Base-by-base conservation (phyloP, 2,329 filamentous ascomycete genomes). In the Leptographium radiaticola region DNA sequence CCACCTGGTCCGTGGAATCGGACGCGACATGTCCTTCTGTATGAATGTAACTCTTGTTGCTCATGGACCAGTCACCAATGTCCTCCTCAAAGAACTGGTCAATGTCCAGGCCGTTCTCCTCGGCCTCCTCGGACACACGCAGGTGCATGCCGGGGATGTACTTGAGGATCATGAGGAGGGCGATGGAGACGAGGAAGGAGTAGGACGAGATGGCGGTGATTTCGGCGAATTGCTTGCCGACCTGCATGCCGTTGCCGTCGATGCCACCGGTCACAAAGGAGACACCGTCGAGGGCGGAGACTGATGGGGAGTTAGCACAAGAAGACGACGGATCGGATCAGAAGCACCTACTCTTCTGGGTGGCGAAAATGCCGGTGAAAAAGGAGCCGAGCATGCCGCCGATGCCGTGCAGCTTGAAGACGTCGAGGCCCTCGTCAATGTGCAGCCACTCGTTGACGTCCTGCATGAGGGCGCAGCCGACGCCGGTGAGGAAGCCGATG, bases 371-470 rank as follows among this genome's bases (percentile, higher is more conserved):
- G 3, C 79, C 78, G 0, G 78, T 81, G 18, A 81, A 61, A 49
- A 81, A 68, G 38, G 76, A 73, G 16, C 78, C 79, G 1, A 81
- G 70, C 57, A 75, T 71, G 12, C 79, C 79, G n/a, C 78, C 78
- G 2, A 81, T 66, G 18, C 77, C 77, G 60, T 82, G 79, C 33
- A 81, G 72, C 34, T 76, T 76, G 56, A 80, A 81, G 50, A 81
- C 77, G 55, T 81, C 77, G 51, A 81, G 70, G 2, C 76, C 76
- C 47, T 81, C 78, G 55, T 81, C 79, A 12, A 81, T 70, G 10
- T 68, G 68, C 6, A 80, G 64, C 56, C 76, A 66, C 51, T 78
- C 67, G 59, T 80, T 79, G 59, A 74, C 62, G 53, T 72, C 68
- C 53, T 71, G 72, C 12, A 70, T 64, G 54, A 72, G 73, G 55